Evolutionary conservation across 495 filamentous ascomycete genomes (phyloP), one percentile per base, ranked within the genome.

Genomic region (Collariella sp.): DNA sequence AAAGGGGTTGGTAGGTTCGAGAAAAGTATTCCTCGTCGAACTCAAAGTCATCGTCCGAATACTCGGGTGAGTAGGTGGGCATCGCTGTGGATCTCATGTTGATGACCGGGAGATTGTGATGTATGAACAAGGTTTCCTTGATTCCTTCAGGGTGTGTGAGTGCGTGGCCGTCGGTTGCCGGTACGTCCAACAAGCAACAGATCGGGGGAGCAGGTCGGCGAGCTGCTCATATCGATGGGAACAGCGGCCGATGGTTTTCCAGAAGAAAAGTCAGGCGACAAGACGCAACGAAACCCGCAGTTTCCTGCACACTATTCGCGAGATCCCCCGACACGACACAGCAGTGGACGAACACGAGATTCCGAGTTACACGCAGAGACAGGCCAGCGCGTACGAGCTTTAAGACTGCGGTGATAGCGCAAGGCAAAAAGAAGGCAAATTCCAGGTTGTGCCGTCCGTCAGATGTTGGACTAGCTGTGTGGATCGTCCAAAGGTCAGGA

Each of bases 1-100:
- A 82, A 26, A 83, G 66, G 15, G 80, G 80, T 29, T 75, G 75
- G 62, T 80, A 83, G 50, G 74, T 79, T 38, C 74, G 70, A 34
- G 71, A 71, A 58, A 81, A 80, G 60, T 80, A 81, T 36, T 70
- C 67, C 47, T 79, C 76, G 66, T 77, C 74, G 56, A 75, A 76
- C 48, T 74, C 71, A 56, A 69, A 71, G 31, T 75, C 71, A 62
- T 76, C 71, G 59, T 76, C 71, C 67, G 63, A 69, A 50, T 54
- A 62, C 39, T 67, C 60, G 36, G 53, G 56, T n/a, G 64, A 56
- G 43, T 51, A 48, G 16, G 47, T 60, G 18, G 55, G 55, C 65
- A 68, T 68, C 41, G 56, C 26, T 56, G 23, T 24, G 20, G 19
- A 31, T 18, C 44, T 40, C n/a, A 29, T 44, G 41, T 33, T 26